These are phyloP conservation scores for Adenanthera pavonina DNA, from an alignment of 306 rosid genomes.

Conservation along the genomic window DNA sequence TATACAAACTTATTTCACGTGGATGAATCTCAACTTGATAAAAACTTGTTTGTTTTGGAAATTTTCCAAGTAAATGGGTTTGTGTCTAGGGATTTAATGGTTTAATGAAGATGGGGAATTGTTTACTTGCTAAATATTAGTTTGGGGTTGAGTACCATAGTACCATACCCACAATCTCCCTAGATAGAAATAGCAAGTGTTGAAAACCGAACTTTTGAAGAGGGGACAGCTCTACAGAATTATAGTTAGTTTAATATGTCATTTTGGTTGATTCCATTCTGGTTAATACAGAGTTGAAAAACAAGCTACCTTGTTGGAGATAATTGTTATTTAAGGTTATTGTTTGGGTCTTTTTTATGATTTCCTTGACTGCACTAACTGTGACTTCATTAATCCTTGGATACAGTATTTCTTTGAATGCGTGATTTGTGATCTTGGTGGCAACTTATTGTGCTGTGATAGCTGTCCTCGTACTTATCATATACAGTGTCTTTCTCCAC, in stretches of 20 bases:
- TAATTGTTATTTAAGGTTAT: too few relatives aligned
- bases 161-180: neutral
- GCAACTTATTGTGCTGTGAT: slow-evolving; percentile 97
- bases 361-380: slow-evolving; percentile 41
- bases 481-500: slow-evolving; percentile 92
- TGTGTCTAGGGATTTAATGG: neutral
- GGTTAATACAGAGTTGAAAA: too few relatives aligned
- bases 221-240: slow-evolving; percentile 2
- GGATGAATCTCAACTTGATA: neutral
- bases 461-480: slow-evolving; percentile 97
- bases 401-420: slow-evolving; percentile 93
- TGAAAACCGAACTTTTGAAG: slow-evolving; percentile 29
- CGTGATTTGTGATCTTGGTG: slow-evolving; percentile 94
- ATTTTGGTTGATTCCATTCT: neutral
- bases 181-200: neutral
- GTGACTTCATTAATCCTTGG: slow-evolving; percentile 30
- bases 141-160: neutral
- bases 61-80: neutral
- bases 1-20: neutral
- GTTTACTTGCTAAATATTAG: neutral
- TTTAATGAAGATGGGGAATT: neutral
- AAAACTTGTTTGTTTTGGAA: neutral
- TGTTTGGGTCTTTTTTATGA: neutral
- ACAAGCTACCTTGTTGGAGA: too few relatives aligned
- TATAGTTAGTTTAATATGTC: slow-evolving; percentile 7